Percentiles rank a stretch among this genome's conserved stretches.
Evolutionary conservation across 441 rosid genomes (phyloP).

Genomic region (Bocquillonia castaneifolia): DNA sequence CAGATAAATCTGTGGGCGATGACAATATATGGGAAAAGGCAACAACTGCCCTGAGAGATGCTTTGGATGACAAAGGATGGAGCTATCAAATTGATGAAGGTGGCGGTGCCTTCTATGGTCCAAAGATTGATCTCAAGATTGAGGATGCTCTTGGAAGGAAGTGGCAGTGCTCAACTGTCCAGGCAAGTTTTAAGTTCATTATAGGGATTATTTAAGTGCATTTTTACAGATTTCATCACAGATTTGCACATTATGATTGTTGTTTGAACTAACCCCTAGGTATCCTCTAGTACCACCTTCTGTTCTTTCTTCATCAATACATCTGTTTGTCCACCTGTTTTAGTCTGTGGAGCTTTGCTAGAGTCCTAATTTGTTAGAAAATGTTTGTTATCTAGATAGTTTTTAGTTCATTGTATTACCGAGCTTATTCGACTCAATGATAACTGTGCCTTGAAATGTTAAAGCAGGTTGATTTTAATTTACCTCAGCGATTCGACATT

Average conservation of each 20-base stretch:
- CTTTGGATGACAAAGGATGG: slow-evolving; percentile 91
- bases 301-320: not conserved
- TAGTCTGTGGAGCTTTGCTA: not conserved
- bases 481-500: slow-evolving; percentile 80
- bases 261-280: not conserved
- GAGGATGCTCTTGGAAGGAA: slow-evolving; percentile 95
- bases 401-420: not conserved
- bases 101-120: slow-evolving; percentile 98
- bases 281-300: not conserved
- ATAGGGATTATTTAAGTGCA: not conserved
- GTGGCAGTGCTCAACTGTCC: slow-evolving; percentile 98
- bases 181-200: slow-evolving; percentile 38
- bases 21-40: slow-evolving; percentile 90
- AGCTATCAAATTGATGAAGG: slow-evolving; percentile 85
- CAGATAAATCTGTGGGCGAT: slow-evolving; percentile 80
- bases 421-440: slow-evolving; percentile 1
- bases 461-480: slow-evolving; percentile 80
- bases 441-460: slow-evolving; percentile 3
- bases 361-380: not conserved
- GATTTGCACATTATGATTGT: not conserved
- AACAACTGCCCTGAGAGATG: slow-evolving; percentile 69
- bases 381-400: not conserved
- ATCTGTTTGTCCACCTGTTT: not conserved
- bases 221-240: not conserved
- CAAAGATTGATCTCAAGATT: slow-evolving; percentile 90